Conservation (phyloP, 441 rosid genomes). For the Sinapis alba region DNA sequence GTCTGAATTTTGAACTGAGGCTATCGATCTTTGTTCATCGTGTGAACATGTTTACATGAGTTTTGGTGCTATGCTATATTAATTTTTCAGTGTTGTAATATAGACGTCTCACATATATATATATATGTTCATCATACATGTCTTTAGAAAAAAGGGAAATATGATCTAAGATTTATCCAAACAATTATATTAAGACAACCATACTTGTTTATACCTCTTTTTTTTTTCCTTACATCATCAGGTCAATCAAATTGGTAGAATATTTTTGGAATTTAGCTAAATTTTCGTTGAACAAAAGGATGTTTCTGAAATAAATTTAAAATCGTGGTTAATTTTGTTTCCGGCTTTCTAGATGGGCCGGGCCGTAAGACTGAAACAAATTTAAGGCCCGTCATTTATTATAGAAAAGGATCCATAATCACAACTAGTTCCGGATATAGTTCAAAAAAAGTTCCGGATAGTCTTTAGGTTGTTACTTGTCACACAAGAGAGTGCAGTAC, state of each 20-base stretch:
- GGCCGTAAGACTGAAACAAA: not conserved
- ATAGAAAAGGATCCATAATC: not conserved
- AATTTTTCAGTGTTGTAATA: not conserved
- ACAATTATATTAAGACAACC: not conserved
- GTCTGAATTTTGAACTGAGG: not conserved
- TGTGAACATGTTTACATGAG: not conserved
- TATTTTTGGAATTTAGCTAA: not conserved
- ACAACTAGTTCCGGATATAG: too few relatives aligned
- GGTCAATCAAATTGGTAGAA: not conserved
- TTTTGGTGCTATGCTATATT: not conserved
- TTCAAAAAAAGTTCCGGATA: not conserved
- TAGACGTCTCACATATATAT: too few relatives aligned
- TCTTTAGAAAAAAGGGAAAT: not conserved
- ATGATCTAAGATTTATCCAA: not conserved
- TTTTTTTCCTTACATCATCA: not conserved
- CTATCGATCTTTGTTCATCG: not conserved
- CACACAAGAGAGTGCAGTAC: not conserved
- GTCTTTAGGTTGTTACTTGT: constrained; percentile 8
- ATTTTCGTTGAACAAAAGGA: not conserved
- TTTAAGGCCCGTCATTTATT: not conserved
- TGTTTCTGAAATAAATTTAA: not conserved
- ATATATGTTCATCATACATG: not conserved
- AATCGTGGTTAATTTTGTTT: not conserved
- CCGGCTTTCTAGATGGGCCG: constrained; percentile 7
- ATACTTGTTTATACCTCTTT: not conserved